Base-by-base conservation (phyloP, 352 stramenopile genomes). In the Phytophthora niederhauseri region DNA sequence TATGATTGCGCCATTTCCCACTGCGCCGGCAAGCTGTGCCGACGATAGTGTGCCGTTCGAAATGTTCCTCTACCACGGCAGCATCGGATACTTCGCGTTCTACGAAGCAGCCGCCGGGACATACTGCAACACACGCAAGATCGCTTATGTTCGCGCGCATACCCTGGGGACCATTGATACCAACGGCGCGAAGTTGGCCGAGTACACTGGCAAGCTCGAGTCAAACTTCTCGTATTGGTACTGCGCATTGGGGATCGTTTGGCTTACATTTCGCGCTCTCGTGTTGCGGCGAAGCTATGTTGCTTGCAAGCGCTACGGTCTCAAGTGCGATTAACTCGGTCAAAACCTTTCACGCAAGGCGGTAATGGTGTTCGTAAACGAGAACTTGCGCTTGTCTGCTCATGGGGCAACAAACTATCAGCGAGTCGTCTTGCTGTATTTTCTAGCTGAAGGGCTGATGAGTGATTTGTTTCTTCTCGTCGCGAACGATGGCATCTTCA, bases 391-490 rank as follows among this genome's bases (percentile, higher is more conserved):
- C 9, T 26, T 67, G 4, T 49, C 61, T 17, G 51, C 51, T 11
- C 61, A 59, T 45, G 61, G 51, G 15, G 51, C 61, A 28, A 61
- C 50, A 6, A 74, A 74, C 20, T 64, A 48, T 17, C 61, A 74
- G 26, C 61, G 67, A 26, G 4, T 41, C 3, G 6, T 24, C 19
- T n/a, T 74, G 5, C 51, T 74, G 11, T 74, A 74, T 43, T 17
- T 74, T 14, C 31, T 74, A 4, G 49, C 60, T 0, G 67, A 70
- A 20, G 67, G 67, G 0, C 14, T 74, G 2, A 74, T 74, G 67
- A 67, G 61, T 36, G 67, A 74, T 28, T 19, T 74, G 3, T 74
- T 74, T 36, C 9, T 74, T 38, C 49, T 70, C 4, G 46, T 70
- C 17, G 61, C 61, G 1, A 69, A 48, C 7, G 61, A 74, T 26